Conservation (phyloP, 2,329 filamentous ascomycete genomes). For the Lachnellula cervina region DNA sequence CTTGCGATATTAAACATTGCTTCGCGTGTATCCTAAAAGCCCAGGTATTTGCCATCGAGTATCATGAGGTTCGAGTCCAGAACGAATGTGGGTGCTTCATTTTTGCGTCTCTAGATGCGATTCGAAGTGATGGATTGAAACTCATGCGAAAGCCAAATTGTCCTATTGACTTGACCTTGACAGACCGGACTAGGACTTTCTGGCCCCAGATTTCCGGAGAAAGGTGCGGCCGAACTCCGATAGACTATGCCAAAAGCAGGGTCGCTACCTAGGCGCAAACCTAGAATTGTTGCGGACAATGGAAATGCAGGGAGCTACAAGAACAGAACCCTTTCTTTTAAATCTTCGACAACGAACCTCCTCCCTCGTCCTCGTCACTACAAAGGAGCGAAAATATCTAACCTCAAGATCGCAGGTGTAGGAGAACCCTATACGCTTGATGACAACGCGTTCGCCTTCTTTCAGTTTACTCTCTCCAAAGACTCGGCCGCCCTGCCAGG, state of each 20-base stretch:
- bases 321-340: not conserved
- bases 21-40: conserved; percentile 13
- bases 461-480: not conserved
- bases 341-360: not conserved
- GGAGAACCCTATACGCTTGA: not conserved
- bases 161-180: not conserved
- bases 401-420: not conserved
- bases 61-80: conserved; percentile 5
- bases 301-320: not conserved
- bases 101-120: not conserved
- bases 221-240: not conserved
- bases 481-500: not conserved
- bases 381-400: not conserved
- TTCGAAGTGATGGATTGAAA: not conserved
- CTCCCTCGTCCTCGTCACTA: not conserved
- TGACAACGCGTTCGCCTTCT: not conserved
- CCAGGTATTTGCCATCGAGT: conserved; percentile 16
- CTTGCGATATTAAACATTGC: conserved; percentile 60
- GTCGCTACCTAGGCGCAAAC: not conserved
- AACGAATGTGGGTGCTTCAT: not conserved
- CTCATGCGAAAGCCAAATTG: not conserved
- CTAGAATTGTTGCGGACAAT: not conserved
- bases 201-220: not conserved
- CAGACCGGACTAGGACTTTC: not conserved
- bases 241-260: too few relatives aligned